Evolutionary conservation across 1,284 basidiomycete genomes (phyloP).

Genomic region (Austropuccinia psidii): DNA sequence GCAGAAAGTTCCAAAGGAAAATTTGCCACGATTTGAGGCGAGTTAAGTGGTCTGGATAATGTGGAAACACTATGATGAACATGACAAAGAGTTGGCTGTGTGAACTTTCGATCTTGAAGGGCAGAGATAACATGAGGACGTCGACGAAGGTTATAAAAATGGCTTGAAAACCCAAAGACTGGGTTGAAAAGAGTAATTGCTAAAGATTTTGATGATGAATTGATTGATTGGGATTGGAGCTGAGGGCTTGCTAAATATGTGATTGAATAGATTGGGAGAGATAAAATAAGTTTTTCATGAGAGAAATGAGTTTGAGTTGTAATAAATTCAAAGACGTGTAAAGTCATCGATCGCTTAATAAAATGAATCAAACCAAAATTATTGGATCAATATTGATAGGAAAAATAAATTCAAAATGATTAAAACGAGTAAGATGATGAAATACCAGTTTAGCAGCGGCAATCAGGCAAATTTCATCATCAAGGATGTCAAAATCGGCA

Average conservation of each 20-base stretch:
- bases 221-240: too few species aligned
- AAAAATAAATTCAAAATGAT: not conserved
- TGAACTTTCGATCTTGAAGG: too few species aligned
- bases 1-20: slow-evolving; percentile 11
- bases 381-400: too few species aligned
- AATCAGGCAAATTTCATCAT: slow-evolving; percentile 13
- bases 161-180: not conserved
- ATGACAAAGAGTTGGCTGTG: too few species aligned
- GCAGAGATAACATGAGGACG: not conserved
- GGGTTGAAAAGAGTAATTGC: slow-evolving; percentile 5
- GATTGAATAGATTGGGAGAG: not conserved
- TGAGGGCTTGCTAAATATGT: too few species aligned
- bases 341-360: slow-evolving; percentile 2
- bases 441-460: not conserved
- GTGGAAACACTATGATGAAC: slow-evolving; percentile 10
- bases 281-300: not conserved
- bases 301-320: not conserved
- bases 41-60: not conserved
- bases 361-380: too few species aligned
- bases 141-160: slow-evolving; percentile 10
- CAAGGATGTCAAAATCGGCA: slow-evolving; percentile 7
- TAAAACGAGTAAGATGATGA: not conserved
- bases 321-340: slow-evolving; percentile 12
- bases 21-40: slow-evolving; percentile 3
- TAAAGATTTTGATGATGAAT: too few species aligned